Evolutionary conservation across 495 filamentous ascomycete species (phyloP), one percentile per base, ranked within the genome.

Genomic region (Talaromyces thailandensis): DNA sequence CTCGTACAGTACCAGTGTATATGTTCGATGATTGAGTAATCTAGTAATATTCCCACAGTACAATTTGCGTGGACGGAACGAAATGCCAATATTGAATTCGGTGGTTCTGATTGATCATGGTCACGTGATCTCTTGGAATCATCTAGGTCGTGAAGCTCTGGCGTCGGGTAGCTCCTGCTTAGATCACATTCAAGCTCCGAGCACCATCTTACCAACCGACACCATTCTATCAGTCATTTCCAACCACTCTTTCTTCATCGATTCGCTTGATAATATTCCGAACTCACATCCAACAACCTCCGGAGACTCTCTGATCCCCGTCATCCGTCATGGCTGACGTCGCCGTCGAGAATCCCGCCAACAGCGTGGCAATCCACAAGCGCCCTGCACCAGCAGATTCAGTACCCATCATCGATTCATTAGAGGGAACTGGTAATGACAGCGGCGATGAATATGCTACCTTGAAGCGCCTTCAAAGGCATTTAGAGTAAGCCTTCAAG

Each of bases 401-500:
- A 65, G 92, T 97, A 69, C 87, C 90, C 40, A 96, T 91, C 76
- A 86, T 96, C 75, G 93, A 96, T 72, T 86, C 85, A 50, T 83
- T 95, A 55, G 92, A 96, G 71, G 92, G 90, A 63, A 77, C 91
- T 53, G 82, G 84, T 12, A 85, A 84, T 50, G 94, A 98, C 70
- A 86, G 85, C 56, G 88, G 84, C 63, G 95, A 98, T 73, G 92
- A 98, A 74, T 98, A 98, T 73, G 89, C 91, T 11, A 91, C 89
- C 3, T 80, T 96, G 73, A 98, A 98, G 79, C 92, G 91, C 76
- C 83, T 98, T 62, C 92, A 98, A 76, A 84, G 95, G 71, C 92
- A 97, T 77, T 82, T 98, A 55, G 94, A 98, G 88, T 94, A 82
- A 70, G 83, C 69, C 43, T 18, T 9, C 56, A 67, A 60, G 31